Evolutionary conservation across 2,329 filamentous ascomycete genomes (phyloP), one percentile per base, ranked within the genome.

Genomic region (Uncinocarpus reesii): DNA sequence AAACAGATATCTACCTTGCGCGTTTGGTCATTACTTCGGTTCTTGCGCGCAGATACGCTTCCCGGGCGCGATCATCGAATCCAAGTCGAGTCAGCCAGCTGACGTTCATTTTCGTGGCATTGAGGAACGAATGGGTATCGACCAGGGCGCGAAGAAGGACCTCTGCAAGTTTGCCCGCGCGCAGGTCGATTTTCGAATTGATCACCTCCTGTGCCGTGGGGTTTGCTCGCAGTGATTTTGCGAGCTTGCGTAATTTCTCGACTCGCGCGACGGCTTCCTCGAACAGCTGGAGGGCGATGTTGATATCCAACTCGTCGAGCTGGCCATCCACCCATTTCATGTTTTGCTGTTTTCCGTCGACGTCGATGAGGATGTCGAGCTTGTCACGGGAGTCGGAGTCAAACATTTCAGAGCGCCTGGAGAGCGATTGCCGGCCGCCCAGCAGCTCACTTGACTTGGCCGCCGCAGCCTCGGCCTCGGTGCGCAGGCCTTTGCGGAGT

Each of bases 271-370:
- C 92, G 0, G 92, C 85, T 16, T 82, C 78, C 58, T 95, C 88
- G 55, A 95, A 92, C 35, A 79, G 78, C 62, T 96, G 90, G 43
- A 95, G 75, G 0, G 92, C 90, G 59, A 98, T 89, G 58, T 94
- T 84, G 58, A 96, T 96, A 60, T 98, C 92, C 4, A 98, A 78
- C 60, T 94, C 87, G 61, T 98, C 92, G 65, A 98, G 85, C 67
- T 96, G 87, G 45, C 81, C 80, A 64, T 98, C 92, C 0, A 98
- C 87, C 87, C 87, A 95, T 46, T 90, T 84, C 40, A 98, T 76
- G 62, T 92, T 95, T 62, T 96, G 87, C 65, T 95, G 89, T 60
- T 94, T 94, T 42, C 92, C 92, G 59, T 96, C 92, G 11, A 95
- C 86, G 58, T 98, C 92, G 56, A 98, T 89, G 48, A 95, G 78